These are phyloP conservation scores for Cladosporium halotolerans DNA, from an alignment of 2,329 filamentous ascomycete genomes.

Conservation along the genomic window DNA sequence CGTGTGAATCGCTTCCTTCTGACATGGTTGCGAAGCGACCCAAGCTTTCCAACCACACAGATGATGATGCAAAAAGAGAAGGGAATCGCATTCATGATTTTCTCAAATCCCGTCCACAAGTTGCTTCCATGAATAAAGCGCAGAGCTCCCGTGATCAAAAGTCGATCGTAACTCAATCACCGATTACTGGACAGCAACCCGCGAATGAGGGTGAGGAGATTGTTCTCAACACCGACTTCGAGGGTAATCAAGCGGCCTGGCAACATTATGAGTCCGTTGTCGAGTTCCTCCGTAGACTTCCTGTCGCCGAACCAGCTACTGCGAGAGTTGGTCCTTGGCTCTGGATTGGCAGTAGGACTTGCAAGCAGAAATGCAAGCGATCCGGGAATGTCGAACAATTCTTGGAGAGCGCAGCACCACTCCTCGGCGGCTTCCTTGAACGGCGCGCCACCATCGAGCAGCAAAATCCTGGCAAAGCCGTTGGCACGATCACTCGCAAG, in stretches of 20 bases:
- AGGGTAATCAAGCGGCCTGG: conserved; percentile 50
- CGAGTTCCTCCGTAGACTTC: conserved; percentile 62
- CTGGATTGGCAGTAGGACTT: conserved; percentile 47
- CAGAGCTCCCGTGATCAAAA: too few relatives aligned
- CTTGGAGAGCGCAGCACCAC: conserved; percentile 47
- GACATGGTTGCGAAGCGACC: background rate
- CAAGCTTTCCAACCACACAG: background rate
- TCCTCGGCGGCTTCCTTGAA: conserved; percentile 46
- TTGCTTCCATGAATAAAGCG: conserved; percentile 7
- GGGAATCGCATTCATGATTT: conserved; percentile 12
- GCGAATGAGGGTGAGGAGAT: conserved; percentile 5
- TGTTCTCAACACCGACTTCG: conserved; percentile 53
- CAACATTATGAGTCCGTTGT: conserved; percentile 58
- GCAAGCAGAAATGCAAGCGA: background rate
- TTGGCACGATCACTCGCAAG: conserved; percentile 32
- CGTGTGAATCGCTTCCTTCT: too few relatives aligned
- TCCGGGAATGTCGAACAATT: conserved; percentile 38
- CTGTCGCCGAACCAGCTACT: conserved; percentile 55
- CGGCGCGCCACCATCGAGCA: conserved; percentile 45
- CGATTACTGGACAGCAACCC: background rate
- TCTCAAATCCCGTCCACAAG: conserved; percentile 18
- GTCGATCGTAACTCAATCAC: too few relatives aligned
- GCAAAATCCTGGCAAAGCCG: conserved; percentile 44
- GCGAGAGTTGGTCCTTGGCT: conserved; percentile 58
- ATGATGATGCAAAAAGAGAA: background rate